Evolutionary conservation across 2,329 filamentous ascomycete genomes (phyloP).

Genomic region (Talaromyces atroroseus): DNA sequence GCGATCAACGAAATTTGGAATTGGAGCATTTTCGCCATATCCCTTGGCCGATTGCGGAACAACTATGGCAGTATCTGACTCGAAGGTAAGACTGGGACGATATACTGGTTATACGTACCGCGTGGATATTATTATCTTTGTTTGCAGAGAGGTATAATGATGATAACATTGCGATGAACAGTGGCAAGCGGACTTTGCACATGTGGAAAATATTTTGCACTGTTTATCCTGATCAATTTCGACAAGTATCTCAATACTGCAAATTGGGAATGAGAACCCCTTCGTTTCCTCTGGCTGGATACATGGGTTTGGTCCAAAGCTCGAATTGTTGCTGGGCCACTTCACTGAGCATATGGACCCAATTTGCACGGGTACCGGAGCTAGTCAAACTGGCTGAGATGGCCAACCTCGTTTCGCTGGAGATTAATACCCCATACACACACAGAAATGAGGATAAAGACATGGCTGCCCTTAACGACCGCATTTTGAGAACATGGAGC

Average conservation of each 20-base stretch:
- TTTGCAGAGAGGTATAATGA: background rate
- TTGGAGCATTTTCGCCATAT: conserved; percentile 31
- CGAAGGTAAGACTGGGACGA: conserved; percentile 23
- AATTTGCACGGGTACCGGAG: conserved; percentile 27
- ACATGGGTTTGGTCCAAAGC: conserved; percentile 31
- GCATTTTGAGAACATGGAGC: conserved; percentile 38
- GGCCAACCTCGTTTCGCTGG: conserved; percentile 37
- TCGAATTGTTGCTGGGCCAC: conserved; percentile 29
- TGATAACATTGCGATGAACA: conserved; percentile 16
- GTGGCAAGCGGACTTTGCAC: conserved; percentile 34
- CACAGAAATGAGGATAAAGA: conserved; percentile 14
- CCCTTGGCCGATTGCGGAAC: conserved; percentile 36
- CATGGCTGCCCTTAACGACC: conserved; percentile 28
- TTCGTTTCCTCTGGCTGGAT: conserved; percentile 27
- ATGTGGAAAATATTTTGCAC: conserved; percentile 41
- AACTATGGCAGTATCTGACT: conserved; percentile 35
- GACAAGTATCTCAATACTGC: conserved; percentile 23
- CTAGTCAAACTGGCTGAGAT: conserved; percentile 35
- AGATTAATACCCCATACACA: conserved; percentile 24
- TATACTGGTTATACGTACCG: no score
- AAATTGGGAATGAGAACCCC: conserved; percentile 26
- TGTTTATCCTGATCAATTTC: conserved; percentile 33
- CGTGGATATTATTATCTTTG: conserved; percentile 8
- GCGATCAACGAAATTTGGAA: conserved; percentile 34
- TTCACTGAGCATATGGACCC: conserved; percentile 30